A percentile compares a stretch with the other conserved stretches of the same genome.
Evolutionary conservation across 352 stramenopile genomes (phyloP).

Genomic region (Pythium aphanidermatum): DNA sequence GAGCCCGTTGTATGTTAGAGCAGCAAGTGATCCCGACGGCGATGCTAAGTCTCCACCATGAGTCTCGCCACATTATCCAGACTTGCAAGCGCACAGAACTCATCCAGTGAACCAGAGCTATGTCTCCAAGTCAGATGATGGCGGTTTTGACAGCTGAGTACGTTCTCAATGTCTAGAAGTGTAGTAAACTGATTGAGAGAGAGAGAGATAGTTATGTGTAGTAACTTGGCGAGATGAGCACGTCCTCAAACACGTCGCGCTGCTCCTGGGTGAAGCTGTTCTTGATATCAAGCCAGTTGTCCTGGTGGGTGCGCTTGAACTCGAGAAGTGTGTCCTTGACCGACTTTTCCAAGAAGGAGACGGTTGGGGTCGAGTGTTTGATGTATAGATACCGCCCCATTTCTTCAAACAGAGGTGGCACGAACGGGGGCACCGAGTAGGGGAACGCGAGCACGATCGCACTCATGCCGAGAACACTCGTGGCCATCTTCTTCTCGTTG

Average conservation of each 20-base stretch:
- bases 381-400: slow-evolving; percentile 65
- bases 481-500: slow-evolving; percentile 48
- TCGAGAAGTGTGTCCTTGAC: slow-evolving; percentile 79
- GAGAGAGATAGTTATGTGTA: too few relatives aligned
- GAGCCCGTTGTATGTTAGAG: too few relatives aligned
- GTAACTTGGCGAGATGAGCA: slow-evolving; percentile 71
- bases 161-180: too few relatives aligned
- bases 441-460: slow-evolving; percentile 70
- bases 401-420: slow-evolving; percentile 69
- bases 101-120: too few relatives aligned
- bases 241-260: slow-evolving; percentile 71
- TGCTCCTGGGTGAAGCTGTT: slow-evolving; percentile 45
- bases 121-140: too few relatives aligned
- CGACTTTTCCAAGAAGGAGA: slow-evolving; percentile 64
- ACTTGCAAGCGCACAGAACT: too few relatives aligned
- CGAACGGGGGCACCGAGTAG: slow-evolving; percentile 61
- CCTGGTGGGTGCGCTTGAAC: slow-evolving; percentile 80
- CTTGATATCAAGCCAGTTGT: slow-evolving; percentile 80
- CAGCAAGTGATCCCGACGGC: too few relatives aligned
- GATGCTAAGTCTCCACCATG: too few relatives aligned
- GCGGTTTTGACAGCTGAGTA: too few relatives aligned
- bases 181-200: too few relatives aligned
- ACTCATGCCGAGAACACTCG: slow-evolving; percentile 61
- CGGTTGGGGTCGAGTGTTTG: slow-evolving; percentile 41
- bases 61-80: too few relatives aligned